Evolutionary conservation across 1,139 yeast genomes (phyloP).

Genomic region (Eremothecium sinecaudum): DNA sequence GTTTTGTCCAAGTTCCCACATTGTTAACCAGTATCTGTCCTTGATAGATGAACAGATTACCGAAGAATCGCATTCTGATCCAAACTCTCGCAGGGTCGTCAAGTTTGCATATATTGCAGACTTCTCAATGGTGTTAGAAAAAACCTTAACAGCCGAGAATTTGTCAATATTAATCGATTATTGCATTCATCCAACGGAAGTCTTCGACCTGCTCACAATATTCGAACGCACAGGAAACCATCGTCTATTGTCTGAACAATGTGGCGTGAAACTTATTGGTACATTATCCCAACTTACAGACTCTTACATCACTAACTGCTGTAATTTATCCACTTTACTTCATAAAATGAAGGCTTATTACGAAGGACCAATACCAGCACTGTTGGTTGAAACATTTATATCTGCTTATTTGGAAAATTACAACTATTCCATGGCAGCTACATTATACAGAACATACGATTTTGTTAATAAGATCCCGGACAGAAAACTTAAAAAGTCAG

Average conservation of each 20-base stretch:
- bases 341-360: background rate
- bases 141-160: background rate
- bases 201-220: background rate
- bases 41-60: background rate
- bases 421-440: too few species aligned
- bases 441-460: too few species aligned
- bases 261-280: background rate
- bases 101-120: background rate
- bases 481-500: too few species aligned
- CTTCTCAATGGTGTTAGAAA: background rate
- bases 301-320: background rate
- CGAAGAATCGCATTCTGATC: background rate
- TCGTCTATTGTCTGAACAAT: background rate
- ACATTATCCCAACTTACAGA: background rate
- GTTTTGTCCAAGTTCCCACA: too few species aligned
- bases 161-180: background rate
- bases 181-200: background rate
- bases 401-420: background rate
- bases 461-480: too few species aligned
- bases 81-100: background rate
- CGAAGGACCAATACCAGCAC: background rate
- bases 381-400: background rate
- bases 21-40: too few species aligned
- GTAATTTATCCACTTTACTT: background rate
- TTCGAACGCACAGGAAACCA: background rate